Evolutionary conservation across 768 basidiomycete species (phyloP).

Genomic region (Tulasnella sp.): DNA sequence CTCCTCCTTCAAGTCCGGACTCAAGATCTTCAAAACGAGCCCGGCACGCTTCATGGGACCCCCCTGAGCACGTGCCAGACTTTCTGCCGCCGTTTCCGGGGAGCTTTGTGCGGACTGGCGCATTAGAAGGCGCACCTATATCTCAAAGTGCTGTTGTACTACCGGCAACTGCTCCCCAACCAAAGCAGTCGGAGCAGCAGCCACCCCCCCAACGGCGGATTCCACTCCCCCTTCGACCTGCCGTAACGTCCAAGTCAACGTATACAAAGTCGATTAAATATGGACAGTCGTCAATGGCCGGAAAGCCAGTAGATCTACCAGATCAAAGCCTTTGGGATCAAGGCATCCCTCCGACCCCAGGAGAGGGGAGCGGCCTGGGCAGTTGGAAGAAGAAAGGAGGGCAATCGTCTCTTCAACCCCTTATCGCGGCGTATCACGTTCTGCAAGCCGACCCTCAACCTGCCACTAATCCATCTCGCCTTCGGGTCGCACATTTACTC

Average conservation of each 20-base stretch:
- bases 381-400: neutral
- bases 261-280: constrained; percentile 58
- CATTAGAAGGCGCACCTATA: constrained; percentile 5
- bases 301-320: constrained; percentile 39
- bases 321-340: neutral
- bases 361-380: neutral
- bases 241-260: constrained; percentile 35
- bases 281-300: constrained; percentile 59
- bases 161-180: constrained; percentile 26
- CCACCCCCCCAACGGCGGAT: constrained; percentile 34
- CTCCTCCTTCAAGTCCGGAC: constrained; percentile 40
- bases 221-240: constrained; percentile 47
- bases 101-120: constrained; percentile 28
- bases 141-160: neutral
- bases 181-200: constrained; percentile 32
- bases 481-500: constrained; percentile 17
- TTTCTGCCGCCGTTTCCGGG: constrained; percentile 62
- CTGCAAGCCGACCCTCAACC: constrained; percentile 16
- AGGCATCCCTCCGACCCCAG: neutral
- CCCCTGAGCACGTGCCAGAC: constrained; percentile 56
- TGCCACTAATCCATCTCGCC: constrained; percentile 20
- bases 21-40: constrained; percentile 43
- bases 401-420: constrained; percentile 15
- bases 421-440: constrained; percentile 14
- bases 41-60: constrained; percentile 49